Percentiles rank a stretch among this genome's conserved stretches.
Evolutionary conservation across 2,329 filamentous ascomycete genomes (phyloP).

Genomic region (Aspergillus cejpii): DNA sequence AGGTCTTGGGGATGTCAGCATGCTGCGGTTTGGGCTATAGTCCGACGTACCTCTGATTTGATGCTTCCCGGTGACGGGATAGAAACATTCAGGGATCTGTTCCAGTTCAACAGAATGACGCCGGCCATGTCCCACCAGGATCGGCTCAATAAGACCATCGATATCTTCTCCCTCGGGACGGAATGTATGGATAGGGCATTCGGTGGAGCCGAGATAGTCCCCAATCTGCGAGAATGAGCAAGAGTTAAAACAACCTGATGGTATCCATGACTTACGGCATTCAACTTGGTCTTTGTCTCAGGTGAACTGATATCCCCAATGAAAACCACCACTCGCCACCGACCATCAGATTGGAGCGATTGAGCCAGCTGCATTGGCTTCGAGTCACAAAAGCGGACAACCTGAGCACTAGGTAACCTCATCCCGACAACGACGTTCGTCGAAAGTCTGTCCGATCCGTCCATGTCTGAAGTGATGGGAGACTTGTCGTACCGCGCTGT

Average conservation of each 20-base stretch:
- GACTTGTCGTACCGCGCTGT: constrained; percentile 51
- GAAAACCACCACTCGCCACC: constrained; percentile 49
- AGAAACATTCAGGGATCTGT: constrained; percentile 52
- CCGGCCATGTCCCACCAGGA: constrained; percentile 49
- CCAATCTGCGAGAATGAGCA: constrained; percentile 28
- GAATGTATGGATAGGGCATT: constrained; percentile 40
- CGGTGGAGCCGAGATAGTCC: constrained; percentile 35
- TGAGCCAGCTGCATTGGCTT: constrained; percentile 48
- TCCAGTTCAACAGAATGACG: constrained; percentile 47
- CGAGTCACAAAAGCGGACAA: constrained; percentile 56
- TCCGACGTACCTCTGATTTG: constrained; percentile 45
- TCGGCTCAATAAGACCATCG: constrained; percentile 53
- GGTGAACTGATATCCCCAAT: constrained; percentile 38
- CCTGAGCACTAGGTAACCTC: constrained; percentile 50
- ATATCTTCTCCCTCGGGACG: constrained; percentile 41
- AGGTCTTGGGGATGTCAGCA: constrained; percentile 41
- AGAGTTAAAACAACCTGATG: not conserved
- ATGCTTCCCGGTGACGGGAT: constrained; percentile 51
- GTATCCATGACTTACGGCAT: constrained; percentile 30
- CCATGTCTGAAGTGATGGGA: constrained; percentile 37
- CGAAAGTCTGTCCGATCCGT: constrained; percentile 33
- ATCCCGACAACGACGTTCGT: constrained; percentile 41
- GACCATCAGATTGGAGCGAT: constrained; percentile 47
- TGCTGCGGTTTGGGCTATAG: no score
- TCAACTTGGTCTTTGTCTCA: constrained; percentile 25